phyloP scores from a whole-genome alignment of 176 grass and related monocot species.

The Rhipidocladum racemiflorum region DNA sequence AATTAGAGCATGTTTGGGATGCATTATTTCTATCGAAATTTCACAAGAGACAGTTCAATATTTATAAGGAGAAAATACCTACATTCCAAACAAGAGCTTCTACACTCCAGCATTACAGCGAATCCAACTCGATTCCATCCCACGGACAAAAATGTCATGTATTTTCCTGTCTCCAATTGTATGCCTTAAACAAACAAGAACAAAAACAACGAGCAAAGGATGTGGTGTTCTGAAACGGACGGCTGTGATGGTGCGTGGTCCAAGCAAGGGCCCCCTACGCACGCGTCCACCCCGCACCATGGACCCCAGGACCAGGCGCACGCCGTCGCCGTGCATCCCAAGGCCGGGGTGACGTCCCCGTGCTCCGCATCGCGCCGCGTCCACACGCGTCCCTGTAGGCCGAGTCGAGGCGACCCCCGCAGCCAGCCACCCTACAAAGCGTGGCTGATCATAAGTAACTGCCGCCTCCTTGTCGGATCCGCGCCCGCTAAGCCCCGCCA shows the following conservation, averaged over 20 bases:
- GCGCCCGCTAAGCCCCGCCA: not conserved
- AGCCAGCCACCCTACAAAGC: not conserved
- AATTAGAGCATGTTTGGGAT: not conserved
- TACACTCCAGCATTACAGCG: not conserved
- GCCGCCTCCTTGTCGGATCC: conserved; percentile 37
- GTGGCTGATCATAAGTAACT: conserved; percentile 17
- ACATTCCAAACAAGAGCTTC: not conserved
- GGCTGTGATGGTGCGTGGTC: conserved; percentile 21
- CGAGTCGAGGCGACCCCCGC: not conserved
- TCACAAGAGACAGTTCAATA: not conserved
- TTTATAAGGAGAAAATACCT: not conserved
- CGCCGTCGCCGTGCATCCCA: not conserved
- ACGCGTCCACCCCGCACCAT: not conserved
- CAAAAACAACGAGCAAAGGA: not conserved
- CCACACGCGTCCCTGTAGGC: conserved; percentile 29
- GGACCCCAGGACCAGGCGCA: conserved; percentile 11
- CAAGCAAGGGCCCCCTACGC: not conserved
- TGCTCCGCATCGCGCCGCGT: not conserved
- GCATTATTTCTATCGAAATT: not conserved
- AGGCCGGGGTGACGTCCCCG: not conserved
- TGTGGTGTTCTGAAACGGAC: conserved; percentile 31
- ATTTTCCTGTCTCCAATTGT: not conserved
- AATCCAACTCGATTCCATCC: not conserved
- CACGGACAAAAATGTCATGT: not conserved
- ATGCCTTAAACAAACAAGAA: not conserved